Percentiles rank a stretch among this genome's conserved stretches.
Conservation (phyloP, 225 moss, liverwort and hornwort genomes). For the Marchantia polymorpha region DNA sequence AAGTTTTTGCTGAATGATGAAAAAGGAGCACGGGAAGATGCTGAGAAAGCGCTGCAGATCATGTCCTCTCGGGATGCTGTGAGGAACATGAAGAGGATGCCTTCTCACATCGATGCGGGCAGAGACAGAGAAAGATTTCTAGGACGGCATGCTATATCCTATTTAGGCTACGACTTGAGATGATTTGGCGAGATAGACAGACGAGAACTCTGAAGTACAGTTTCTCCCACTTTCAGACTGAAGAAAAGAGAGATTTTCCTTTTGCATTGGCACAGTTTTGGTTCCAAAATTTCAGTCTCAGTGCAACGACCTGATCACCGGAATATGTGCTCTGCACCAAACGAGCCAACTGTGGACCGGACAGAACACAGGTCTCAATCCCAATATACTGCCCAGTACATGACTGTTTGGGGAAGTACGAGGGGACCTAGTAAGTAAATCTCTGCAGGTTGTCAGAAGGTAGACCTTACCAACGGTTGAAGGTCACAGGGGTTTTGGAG, state of each 20-base stretch:
- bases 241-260: background rate
- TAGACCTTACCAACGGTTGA: background rate
- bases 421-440: background rate
- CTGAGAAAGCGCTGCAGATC: constrained; percentile 26
- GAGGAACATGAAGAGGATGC: constrained; percentile 20
- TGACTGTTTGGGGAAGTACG: background rate
- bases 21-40: constrained; percentile 32
- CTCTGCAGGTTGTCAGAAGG: background rate
- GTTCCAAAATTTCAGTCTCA: background rate
- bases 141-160: constrained; percentile 15
- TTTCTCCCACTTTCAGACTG: background rate
- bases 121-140: constrained; percentile 17
- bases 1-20: constrained; percentile 31
- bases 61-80: constrained; percentile 8
- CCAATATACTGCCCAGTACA: background rate
- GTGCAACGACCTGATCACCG: background rate
- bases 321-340: background rate
- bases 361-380: background rate
- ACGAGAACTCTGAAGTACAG: background rate
- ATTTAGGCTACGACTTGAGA: constrained; percentile 14
- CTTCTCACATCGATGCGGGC: constrained; percentile 23
- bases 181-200: background rate
- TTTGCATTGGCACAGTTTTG: background rate
- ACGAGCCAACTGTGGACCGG: background rate
- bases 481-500: background rate